Base-by-base conservation (phyloP, 2,329 filamentous ascomycete genomes). In the Claviceps maximensis region DNA sequence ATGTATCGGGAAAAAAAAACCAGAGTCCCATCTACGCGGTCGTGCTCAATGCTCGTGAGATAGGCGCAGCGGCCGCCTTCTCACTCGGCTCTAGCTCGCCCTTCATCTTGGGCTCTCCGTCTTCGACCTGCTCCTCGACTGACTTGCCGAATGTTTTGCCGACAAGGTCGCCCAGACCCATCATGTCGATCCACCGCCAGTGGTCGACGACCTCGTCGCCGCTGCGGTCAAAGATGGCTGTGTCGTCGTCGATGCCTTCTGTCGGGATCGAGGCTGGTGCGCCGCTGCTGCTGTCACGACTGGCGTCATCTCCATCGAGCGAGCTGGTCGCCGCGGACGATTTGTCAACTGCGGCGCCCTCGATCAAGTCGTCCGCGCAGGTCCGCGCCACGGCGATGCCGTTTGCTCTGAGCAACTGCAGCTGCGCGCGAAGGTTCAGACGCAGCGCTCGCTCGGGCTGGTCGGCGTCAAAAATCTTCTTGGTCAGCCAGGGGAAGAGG, bases 401-500 rank as follows among this genome's bases (percentile, higher is more conserved):
- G 51, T 78, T 77, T 25, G 63, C 64, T 0, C 81, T 69, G 7
- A 84, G 59, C 6, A 80, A 64, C 64, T 84, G 80, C 49, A 82
- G 66, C 25, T 77, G 67, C 2, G 80, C 80, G 1, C 81, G 71
- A 4, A 79, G 67, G 57, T 84, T 84, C 2, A 84, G 68, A 21
- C 78, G 72, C 49, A 84, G 64, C 0, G 77, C 74, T 13, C 79
- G 72, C 61, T 82, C 79, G 0, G 81, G 80, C 50, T 79, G 71
- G 47, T 77, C 74, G 0, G 76, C 75, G 2, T 73, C 73, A 58
- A 82, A 79, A 9, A 83, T 73, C 58, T 73, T 75, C 60, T 74
- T 77, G 9, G 78, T 81, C 47, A 83, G 60, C 76, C 83, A 86
- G 0, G 87, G 87, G 62, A 94, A 94, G 23, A 95, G 69, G 25